A percentile compares a stretch with the other conserved stretches of the same genome.
Conservation (phyloP, 345 rosid genomes). For the Salix purpurea region DNA sequence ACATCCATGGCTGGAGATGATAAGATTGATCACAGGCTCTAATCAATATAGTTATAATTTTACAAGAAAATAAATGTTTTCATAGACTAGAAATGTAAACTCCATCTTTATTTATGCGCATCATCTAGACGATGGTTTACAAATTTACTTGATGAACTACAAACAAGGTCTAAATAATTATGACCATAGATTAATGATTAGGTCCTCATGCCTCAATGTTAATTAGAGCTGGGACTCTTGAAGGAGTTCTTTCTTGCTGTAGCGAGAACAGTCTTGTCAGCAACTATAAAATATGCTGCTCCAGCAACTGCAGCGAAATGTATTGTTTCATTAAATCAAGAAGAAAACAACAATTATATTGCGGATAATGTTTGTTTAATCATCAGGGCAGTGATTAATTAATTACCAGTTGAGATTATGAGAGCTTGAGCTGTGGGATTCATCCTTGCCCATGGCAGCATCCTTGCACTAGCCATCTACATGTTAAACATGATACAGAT, state of each 20-base stretch:
- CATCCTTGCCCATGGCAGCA: conserved; percentile 86
- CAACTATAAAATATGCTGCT: conserved; percentile 87
- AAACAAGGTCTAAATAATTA: neutral
- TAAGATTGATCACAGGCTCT: neutral
- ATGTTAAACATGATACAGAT: neutral
- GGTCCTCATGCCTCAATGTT: conserved; percentile 23
- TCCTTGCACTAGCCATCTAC: conserved; percentile 68
- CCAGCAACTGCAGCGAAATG: conserved; percentile 51
- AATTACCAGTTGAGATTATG: conserved; percentile 59
- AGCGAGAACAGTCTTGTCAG: conserved; percentile 88
- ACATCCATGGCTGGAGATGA: neutral
- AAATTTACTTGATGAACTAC: neutral
- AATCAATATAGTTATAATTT: neutral
- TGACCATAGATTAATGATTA: neutral
- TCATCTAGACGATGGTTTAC: neutral
- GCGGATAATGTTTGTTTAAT: neutral
- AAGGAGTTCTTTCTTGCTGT: conserved; percentile 76
- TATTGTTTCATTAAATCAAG: neutral
- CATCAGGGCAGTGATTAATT: neutral
- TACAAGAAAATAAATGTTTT: neutral
- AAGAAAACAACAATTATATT: neutral
- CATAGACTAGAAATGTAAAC: neutral
- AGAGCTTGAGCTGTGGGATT: conserved; percentile 96
- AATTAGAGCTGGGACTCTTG: conserved; percentile 22
- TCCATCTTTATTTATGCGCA: conserved; percentile 17